phyloP scores from a whole-genome alignment of 352 stramenopile species.

The Phytophthora chlamydospora region DNA sequence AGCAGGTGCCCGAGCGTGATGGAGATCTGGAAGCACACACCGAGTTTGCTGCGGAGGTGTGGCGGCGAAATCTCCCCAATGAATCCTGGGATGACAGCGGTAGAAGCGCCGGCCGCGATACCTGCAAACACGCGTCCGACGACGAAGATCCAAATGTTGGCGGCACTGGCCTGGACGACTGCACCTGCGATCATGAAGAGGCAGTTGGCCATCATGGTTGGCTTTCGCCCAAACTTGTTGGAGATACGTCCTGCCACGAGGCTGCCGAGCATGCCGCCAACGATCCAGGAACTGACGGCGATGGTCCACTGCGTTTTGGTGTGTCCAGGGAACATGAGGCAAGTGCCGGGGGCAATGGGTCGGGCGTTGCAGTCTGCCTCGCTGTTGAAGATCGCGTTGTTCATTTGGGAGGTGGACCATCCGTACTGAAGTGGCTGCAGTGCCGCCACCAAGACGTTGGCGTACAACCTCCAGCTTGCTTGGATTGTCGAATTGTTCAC shows the following conservation, averaged over 20 bases:
- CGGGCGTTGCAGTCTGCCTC: constrained; percentile 48
- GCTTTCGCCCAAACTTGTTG: constrained; percentile 50
- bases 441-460: constrained; percentile 52
- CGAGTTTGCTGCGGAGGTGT: constrained; percentile 43
- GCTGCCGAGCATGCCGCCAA: constrained; percentile 59
- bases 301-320: constrained; percentile 56
- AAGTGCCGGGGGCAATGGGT: constrained; percentile 40
- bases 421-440: constrained; percentile 48
- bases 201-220: constrained; percentile 42
- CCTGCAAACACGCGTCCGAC: constrained; percentile 55
- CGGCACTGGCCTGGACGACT: constrained; percentile 33
- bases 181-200: constrained; percentile 54
- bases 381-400: constrained; percentile 46
- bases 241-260: constrained; percentile 41
- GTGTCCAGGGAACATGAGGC: constrained; percentile 40
- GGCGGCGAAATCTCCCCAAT: constrained; percentile 57
- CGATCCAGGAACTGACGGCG: constrained; percentile 64
- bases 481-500: constrained; percentile 20
- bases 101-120: constrained; percentile 46
- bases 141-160: constrained; percentile 39
- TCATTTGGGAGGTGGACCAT: constrained; percentile 65
- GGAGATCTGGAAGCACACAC: constrained; percentile 51
- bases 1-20: constrained; percentile 55
- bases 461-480: constrained; percentile 47
- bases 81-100: constrained; percentile 43